Base-by-base conservation (phyloP, 768 basidiomycete species). In the Lenzites betulinus region DNA sequence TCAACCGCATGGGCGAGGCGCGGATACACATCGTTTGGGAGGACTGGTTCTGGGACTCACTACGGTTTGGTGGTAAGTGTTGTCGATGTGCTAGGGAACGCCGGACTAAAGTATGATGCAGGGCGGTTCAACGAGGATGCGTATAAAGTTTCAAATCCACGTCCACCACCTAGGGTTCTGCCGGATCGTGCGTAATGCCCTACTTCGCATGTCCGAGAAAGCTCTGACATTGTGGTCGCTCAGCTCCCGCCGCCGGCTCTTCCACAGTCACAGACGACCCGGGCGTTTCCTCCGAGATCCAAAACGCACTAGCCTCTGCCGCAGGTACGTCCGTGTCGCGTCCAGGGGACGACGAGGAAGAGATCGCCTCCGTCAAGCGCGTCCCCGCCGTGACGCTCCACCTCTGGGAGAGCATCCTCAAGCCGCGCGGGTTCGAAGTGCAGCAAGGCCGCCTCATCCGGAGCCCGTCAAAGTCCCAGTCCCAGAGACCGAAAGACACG, bases 31-130 rank as follows among this genome's bases (percentile, higher is more conserved):
- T 95, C 2, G 85, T 97, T 1, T 96, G 95, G 90, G 93, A 95
- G 68, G 94, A 96, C 63, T 98, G 95, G 95, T 90, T 97, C 58
- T 95, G 93, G 93, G 95, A 97, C 68, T 95, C 83, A 26, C 67
- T 95, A 2, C 85, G 87, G 42, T 92, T 85, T 68, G 85, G 86
- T 33, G 70, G 69, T 68, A 42, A 46, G 62, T 44, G 33, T 13
- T 18, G 44, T 3, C 3, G 8, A 46, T 13, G 20, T 23, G 25
- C 46, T 25, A 22, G 36, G 9, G 26, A 51, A 13, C 30, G 11
- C 11, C 30, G 23, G 5, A 2, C 44, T 16, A 49, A 8, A 23
- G 7, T 4, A 44, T 48, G 44, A 48, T 6, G 23, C 11, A 86
- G 86, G 88, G 33, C 76, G 85, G 57, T 88, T 88, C 59, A 83